Evolutionary conservation across 441 rosid species (phyloP), one percentile per base, ranked within the genome.

Genomic region (Capsella rubella): DNA sequence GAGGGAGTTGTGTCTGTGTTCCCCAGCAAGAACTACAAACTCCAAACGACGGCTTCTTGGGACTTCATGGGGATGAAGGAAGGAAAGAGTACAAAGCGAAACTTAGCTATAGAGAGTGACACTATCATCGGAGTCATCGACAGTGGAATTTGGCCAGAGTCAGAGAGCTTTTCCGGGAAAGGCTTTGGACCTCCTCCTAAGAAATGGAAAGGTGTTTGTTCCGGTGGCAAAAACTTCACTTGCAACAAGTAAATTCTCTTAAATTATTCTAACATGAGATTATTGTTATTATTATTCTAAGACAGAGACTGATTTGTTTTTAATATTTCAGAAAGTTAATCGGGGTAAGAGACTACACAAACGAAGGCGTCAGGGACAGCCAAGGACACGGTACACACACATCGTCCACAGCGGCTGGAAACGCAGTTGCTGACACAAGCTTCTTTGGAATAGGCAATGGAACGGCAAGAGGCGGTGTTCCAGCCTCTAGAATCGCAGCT

Each of bases 131-230:
- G 89, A 12, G 69, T 85, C 67, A 55, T 89, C 7, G 91, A 89
- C 83, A 71, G 77, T 6, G 89, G 86, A n/a, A 81, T 87, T 12
- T 84, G 82, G 90, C 94, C 87, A 0, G 91, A 89, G 65, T 77
- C 87, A 6, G 73, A 64, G 18, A 85, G 89, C 68, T 85, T 89
- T 42, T 67, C 50, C 18, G 84, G 70, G 25, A 16, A 54, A 64
- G 85, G 81, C 15, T 82, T 79, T 61, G 81, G 82, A 72, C 82
- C 87, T 21, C 85, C 85, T 70, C 94, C 94, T 0, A 32, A 73
- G 14, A 85, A 85, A 81, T 85, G 90, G 90, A 85, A 85, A 67
- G 89, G 91, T 15, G 53, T 52, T 47, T 89, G 94, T 49, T 65
- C 72, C 5, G 80, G 78, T 3, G 70, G 67, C 51, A 5, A 5